A percentile compares a stretch with the other conserved stretches of the same genome.
Conservation (phyloP, 1,139 yeast genomes). For the Hansenula sp. region DNA sequence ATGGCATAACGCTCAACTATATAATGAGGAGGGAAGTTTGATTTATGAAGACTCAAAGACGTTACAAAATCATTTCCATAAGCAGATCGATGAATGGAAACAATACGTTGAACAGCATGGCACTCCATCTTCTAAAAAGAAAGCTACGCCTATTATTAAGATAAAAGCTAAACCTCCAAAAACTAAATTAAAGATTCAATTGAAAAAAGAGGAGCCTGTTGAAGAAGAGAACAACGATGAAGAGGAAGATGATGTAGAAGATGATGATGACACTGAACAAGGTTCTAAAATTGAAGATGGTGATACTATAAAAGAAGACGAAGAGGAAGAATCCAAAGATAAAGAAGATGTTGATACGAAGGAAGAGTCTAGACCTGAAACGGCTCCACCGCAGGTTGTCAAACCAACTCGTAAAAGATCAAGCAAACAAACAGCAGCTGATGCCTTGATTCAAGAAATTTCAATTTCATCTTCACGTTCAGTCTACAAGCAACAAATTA, state of each 20-base stretch:
- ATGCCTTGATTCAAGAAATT: conserved; percentile 36
- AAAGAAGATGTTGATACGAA: conserved; percentile 18
- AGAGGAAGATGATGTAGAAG: conserved; percentile 22
- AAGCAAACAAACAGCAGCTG: conserved; percentile 6
- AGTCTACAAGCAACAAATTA: conserved; percentile 22
- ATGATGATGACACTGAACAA: conserved; percentile 18
- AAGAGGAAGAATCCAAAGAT: conserved; percentile 18
- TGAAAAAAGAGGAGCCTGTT: conserved; percentile 19
- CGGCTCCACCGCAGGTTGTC: background rate
- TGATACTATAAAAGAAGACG: no score
- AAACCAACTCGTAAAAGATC: conserved; percentile 1
- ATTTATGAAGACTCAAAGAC: conserved; percentile 74
- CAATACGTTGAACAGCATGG: conserved; percentile 4
- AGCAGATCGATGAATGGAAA: conserved; percentile 25
- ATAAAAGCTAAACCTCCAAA: conserved; percentile 3
- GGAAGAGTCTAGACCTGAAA: conserved; percentile 1
- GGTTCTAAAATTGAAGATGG: no score
- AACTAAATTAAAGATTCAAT: conserved; percentile 7
- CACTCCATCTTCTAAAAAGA: background rate
- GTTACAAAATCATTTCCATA: conserved; percentile 42
- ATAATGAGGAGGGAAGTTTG: conserved; percentile 82
- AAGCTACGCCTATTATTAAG: background rate
- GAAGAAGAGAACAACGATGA: conserved; percentile 19
- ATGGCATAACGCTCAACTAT: conserved; percentile 77
- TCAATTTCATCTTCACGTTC: conserved; percentile 36